Base-by-base conservation (phyloP, 768 basidiomycete genomes). In the Mycena haematopus region DNA sequence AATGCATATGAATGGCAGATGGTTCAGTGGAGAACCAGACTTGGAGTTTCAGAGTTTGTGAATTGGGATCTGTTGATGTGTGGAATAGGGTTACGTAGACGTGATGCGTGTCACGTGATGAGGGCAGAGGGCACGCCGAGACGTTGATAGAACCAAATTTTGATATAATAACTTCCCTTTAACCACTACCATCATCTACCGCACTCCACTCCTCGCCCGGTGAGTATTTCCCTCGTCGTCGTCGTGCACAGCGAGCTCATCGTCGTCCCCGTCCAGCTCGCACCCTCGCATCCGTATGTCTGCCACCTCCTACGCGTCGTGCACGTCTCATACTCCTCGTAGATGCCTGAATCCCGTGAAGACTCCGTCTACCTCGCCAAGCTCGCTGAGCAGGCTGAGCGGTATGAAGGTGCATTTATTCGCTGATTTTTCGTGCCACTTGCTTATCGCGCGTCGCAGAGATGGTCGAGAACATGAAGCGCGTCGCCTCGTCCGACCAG, bases 381-480 rank as follows among this genome's bases (percentile, higher is more conserved):
- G 93, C 95, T 98, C 84, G 94, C 95, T 77, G 95, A 98, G 85
- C 95, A 98, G 84, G 96, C 96, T 72, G 96, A 99, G 86, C 96
- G 96, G 53, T 99, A 98, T 77, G 96, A 98, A 84, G 96, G 96
- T 91, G 46, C 52, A 82, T 74, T 38, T 57, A 27, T 36, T 17
- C 45, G 24, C 58, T 36, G 54, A 53, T 40, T 35, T 59, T 64
- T 36, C 45, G 60, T 38, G 42, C 63, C 49, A 42, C n/a, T 53
- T 57, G 60, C 63, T 60, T 50, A 69, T 35, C 53, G 56, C 63
- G 54, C 52, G 31, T 62, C 61, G 27, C 77, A 89, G 93, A 97
- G 80, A 97, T 97, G 96, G 96, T 97, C 70, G 93, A 95, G 81
- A 96, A 96, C 87, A 99, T 99, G 96, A 98, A 98, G 89, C 88